A percentile compares a stretch with the other conserved stretches of the same genome.
phyloP scores from a whole-genome alignment of 2,329 filamentous ascomycete species.

The Talaromyces islandicus region DNA sequence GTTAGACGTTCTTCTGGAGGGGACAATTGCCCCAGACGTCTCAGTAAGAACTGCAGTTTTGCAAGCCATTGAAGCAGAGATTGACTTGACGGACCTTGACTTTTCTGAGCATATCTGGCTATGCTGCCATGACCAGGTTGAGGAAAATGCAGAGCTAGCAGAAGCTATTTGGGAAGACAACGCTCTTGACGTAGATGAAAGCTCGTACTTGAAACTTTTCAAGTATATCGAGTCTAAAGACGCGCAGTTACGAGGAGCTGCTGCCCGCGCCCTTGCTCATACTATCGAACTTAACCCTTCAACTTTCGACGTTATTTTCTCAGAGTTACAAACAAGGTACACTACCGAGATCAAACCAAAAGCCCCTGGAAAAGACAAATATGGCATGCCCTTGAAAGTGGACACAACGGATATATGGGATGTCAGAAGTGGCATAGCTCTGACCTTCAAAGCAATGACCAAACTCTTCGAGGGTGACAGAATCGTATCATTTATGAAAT shows the following conservation, averaged over 20 bases:
- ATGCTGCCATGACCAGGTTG: constrained; percentile 81
- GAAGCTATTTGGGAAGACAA: constrained; percentile 94
- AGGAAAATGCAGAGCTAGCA: constrained; percentile 78
- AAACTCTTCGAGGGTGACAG: constrained; percentile 61
- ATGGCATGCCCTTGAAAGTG: constrained; percentile 87
- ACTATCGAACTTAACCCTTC: constrained; percentile 57
- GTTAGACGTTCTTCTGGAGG: constrained; percentile 68
- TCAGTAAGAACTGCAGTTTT: constrained; percentile 78
- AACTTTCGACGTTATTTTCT: constrained; percentile 57
- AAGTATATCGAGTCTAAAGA: constrained; percentile 77
- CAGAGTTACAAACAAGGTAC: constrained; percentile 65
- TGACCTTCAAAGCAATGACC: constrained; percentile 78
- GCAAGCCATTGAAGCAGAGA: constrained; percentile 83
- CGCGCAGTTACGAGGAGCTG: constrained; percentile 72
- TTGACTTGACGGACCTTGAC: constrained; percentile 81
- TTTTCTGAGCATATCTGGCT: constrained; percentile 93
- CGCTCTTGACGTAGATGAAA: constrained; percentile 62
- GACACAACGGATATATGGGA: constrained; percentile 90
- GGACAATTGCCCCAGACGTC: constrained; percentile 70
- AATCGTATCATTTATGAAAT: constrained; percentile 72
- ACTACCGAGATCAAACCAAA: constrained; percentile 73
- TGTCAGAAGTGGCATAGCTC: constrained; percentile 77
- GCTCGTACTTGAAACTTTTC: constrained; percentile 62
- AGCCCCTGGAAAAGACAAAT: constrained; percentile 79
- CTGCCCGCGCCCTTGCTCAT: constrained; percentile 74